Percentiles rank a stretch among this genome's conserved stretches.
phyloP scores from a whole-genome alignment of 2,329 filamentous ascomycete species.

The Drechslerella stenobrocha region DNA sequence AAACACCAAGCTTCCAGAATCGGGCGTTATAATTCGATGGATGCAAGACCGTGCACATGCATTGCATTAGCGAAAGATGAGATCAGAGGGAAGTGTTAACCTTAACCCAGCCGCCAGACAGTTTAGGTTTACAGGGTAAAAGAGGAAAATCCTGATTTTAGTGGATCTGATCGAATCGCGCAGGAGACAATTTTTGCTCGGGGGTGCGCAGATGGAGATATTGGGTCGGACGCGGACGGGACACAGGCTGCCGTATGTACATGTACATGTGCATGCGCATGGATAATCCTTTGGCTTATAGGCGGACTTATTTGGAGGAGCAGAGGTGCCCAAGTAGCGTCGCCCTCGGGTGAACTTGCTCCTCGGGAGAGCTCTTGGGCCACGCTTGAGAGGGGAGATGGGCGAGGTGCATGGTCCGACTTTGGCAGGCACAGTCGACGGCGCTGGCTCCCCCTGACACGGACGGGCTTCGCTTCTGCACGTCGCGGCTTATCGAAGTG shows the following conservation, averaged over 20 bases:
- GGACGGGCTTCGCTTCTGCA: slow-evolving; percentile 20
- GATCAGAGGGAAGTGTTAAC: too few relatives aligned
- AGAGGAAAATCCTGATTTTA: neutral
- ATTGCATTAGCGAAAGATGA: neutral
- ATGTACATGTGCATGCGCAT: neutral
- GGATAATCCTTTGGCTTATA: neutral
- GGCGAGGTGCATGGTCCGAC: slow-evolving; percentile 1
- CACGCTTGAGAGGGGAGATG: slow-evolving; percentile 17
- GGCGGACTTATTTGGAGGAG: neutral
- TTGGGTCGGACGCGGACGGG: too few relatives aligned
- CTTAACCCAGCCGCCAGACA: neutral
- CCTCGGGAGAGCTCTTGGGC: slow-evolving; percentile 13
- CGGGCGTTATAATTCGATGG: neutral
- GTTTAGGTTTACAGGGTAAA: too few relatives aligned
- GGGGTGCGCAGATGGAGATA: too few relatives aligned
- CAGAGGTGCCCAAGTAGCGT: slow-evolving; percentile 7
- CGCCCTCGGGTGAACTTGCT: slow-evolving; percentile 17
- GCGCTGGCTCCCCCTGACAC: slow-evolving; percentile 12
- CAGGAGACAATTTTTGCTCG: too few relatives aligned
- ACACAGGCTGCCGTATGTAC: too few relatives aligned
- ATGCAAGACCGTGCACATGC: neutral
- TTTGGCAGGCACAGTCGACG: slow-evolving; percentile 41
- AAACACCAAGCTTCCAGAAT: slow-evolving; percentile 9
- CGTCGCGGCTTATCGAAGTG: slow-evolving; percentile 7
- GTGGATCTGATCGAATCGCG: too few relatives aligned